Base-by-base conservation (phyloP, 202 grass and related monocot species). In the Cymbopogon flexuosus region DNA sequence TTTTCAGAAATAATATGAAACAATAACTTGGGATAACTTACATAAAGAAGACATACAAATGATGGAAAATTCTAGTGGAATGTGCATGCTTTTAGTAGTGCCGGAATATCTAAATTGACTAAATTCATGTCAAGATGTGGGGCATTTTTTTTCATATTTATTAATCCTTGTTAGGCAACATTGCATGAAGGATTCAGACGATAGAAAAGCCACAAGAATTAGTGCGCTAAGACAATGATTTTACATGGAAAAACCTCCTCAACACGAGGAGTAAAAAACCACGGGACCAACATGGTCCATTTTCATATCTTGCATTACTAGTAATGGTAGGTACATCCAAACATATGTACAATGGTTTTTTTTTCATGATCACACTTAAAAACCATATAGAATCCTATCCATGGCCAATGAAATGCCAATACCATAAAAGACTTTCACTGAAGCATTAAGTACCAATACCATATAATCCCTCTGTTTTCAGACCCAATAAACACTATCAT, bases 191-290 rank as follows among this genome's bases (percentile, higher is more conserved):
- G 47, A 51, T 51, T 51, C 47, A 51, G 14, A 5, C 1, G 14
- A 16, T 49, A 16, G 47, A 51, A 51, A 51, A 18, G 47, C 47
- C 47, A 51, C 16, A n/a, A n/a, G 15, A 51, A 51, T 51, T 51
- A 5, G 47, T 51, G 47, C 16, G 0, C 47, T 18, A 51, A 0
- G 47, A 73, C 46, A 35, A 3, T 12, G 15, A 35, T 34, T 73
- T 73, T 30, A 35, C 46, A 46, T 54, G 69, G 70, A 56, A 73
- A 72, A 73, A 73, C 7, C 45, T 56, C 70, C 68, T 49, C 42
- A 73, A 21, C 1, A 2, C 11, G 70, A 73, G 70, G 70, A 73
- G 45, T 54, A 54, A 73, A 73, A 73, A 54, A 72, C 70, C 70
- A 73, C 70, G 70, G 70, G 46, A 73, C 70, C 70, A 34, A 10